These are phyloP conservation scores for Elaeis oleifera DNA, from an alignment of 202 grass and related monocot genomes.

Conservation along the genomic window DNA sequence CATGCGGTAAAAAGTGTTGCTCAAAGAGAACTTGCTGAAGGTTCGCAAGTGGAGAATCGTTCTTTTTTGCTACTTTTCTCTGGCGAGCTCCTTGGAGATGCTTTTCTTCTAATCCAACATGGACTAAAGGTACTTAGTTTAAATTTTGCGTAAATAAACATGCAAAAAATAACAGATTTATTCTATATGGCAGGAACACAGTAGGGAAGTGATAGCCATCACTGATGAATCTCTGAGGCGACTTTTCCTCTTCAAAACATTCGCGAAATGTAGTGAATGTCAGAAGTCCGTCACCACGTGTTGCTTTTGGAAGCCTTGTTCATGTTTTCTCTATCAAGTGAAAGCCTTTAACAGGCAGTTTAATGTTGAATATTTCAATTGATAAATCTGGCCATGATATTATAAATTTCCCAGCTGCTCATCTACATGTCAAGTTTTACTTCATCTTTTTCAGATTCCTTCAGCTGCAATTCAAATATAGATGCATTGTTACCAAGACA, in stretches of 20 bases:
- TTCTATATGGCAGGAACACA: slow-evolving; percentile 50
- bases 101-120: slow-evolving; percentile 59
- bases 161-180: slow-evolving; percentile 16
- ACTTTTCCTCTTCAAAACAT: slow-evolving; percentile 62
- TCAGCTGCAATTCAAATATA: slow-evolving; percentile 67
- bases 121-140: slow-evolving; percentile 55
- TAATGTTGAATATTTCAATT: slow-evolving; percentile 6
- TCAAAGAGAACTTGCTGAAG: slow-evolving; percentile 75
- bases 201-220: slow-evolving; percentile 49
- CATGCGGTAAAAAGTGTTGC: slow-evolving; percentile 73
- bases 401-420: neutral
- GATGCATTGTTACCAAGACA: slow-evolving; percentile 66
- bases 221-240: slow-evolving; percentile 73
- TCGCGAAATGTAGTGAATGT: slow-evolving; percentile 48
- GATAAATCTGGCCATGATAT: no score
- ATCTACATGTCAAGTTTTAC: slow-evolving; percentile 1
- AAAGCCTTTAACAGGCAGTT: slow-evolving; percentile 46
- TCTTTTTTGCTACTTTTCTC: slow-evolving; percentile 46
- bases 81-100: slow-evolving; percentile 51
- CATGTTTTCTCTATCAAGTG: slow-evolving; percentile 61
- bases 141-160: slow-evolving; percentile 21
- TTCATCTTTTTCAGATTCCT: slow-evolving; percentile 85
- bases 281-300: slow-evolving; percentile 44
- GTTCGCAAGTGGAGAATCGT: slow-evolving; percentile 32
- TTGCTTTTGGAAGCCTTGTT: slow-evolving; percentile 68